phyloP scores from a whole-genome alignment of 305 asterid genomes.

The Fraxinus ornus region DNA sequence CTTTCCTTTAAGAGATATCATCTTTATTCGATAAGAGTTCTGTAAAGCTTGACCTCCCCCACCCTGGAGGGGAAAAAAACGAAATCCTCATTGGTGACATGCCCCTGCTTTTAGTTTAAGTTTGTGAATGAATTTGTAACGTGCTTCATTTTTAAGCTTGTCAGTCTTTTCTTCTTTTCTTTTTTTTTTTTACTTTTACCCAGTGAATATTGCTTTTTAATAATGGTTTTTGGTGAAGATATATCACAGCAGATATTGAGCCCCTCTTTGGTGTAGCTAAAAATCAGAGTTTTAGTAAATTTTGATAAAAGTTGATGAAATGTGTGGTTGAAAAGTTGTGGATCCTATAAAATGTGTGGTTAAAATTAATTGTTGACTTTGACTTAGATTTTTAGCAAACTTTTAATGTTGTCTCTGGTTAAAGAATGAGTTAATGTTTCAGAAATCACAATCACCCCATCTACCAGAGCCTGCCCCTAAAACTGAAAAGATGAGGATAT shows the following conservation, averaged over 20 bases:
- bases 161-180: not conserved
- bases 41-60: not conserved
- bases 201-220: not conserved
- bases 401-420: not conserved
- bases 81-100: not conserved
- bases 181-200: not conserved
- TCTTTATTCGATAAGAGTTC: not conserved
- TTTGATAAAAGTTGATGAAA: not conserved
- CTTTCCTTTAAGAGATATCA: not conserved
- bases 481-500: constrained; percentile 11
- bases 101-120: not conserved
- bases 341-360: not conserved
- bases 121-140: not conserved
- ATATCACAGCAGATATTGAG: not conserved
- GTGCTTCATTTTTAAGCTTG: not conserved
- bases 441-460: constrained; percentile 1
- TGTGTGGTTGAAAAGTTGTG: not conserved
- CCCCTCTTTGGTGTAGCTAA: not conserved
- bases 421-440: not conserved
- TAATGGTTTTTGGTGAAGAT: not conserved
- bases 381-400: no score
- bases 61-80: not conserved
- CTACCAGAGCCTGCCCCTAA: constrained; percentile 14
- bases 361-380: no score
- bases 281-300: no score